Evolutionary conservation across 139 green algal genomes (phyloP).

Genomic region (Ettlia oleoabundans): DNA sequence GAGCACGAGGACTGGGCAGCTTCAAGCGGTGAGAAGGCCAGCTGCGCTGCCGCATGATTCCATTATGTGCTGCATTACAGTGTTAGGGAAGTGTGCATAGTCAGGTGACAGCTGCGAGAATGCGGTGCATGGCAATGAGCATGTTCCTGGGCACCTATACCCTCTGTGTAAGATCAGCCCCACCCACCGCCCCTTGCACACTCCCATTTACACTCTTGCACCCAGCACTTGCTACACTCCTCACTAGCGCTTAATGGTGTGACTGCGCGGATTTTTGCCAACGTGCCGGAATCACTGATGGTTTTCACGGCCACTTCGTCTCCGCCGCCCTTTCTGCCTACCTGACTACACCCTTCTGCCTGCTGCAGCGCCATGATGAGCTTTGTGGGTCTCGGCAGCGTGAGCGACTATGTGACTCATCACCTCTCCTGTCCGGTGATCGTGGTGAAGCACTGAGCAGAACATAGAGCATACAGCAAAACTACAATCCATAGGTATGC

Average conservation of each 20-base stretch:
- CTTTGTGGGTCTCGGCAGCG: slow-evolving; percentile 67
- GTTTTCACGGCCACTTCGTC: not conserved
- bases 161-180: no score
- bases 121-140: no score
- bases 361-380: slow-evolving; percentile 50
- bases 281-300: no score
- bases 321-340: not conserved
- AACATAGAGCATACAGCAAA: not conserved
- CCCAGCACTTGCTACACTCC: no score
- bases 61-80: not conserved
- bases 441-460: slow-evolving; percentile 41
- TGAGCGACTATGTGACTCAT: slow-evolving; percentile 62
- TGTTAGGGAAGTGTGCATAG: no score
- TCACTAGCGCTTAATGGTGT: no score
- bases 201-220: no score
- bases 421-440: slow-evolving; percentile 53
- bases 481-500: not conserved
- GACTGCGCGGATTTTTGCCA: no score
- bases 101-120: no score
- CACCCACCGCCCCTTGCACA: no score
- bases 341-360: not conserved
- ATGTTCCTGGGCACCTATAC: no score
- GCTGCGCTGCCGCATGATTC: not conserved
- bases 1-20: slow-evolving; percentile 64
- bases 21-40: slow-evolving; percentile 43